These are phyloP conservation scores for Agaricales sp. DNA, from an alignment of 1,284 basidiomycete species.

Conservation along the genomic window DNA sequence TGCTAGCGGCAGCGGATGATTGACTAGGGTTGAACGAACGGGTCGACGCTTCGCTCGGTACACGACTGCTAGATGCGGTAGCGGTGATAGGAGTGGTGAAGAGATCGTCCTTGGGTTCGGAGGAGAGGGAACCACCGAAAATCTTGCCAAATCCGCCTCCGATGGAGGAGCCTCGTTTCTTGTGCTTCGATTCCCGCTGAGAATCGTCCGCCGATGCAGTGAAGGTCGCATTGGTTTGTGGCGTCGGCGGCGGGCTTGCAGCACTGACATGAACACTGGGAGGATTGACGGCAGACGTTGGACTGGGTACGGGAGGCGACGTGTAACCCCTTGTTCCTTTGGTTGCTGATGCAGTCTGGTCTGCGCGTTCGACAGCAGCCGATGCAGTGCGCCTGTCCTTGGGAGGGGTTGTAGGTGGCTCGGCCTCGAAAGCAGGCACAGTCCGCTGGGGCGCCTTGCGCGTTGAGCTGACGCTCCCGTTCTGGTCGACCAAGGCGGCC, in stretches of 20 bases:
- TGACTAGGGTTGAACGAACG: not conserved
- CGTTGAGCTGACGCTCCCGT: not conserved
- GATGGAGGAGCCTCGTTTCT: not conserved
- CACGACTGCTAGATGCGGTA: not conserved
- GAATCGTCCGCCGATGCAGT: not conserved
- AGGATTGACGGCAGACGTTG: not conserved
- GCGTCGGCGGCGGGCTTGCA: not conserved
- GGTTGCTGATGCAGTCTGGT: conserved; percentile 2
- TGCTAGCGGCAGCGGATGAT: not conserved
- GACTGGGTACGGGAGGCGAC: not conserved
- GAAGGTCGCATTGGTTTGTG: not conserved
- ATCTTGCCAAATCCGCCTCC: not conserved
- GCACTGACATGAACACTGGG: not conserved
- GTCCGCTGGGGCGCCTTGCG: not conserved
- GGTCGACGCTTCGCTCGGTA: not conserved
- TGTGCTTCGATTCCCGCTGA: not conserved
- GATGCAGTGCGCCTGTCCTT: conserved; percentile 3
- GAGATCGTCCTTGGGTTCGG: not conserved
- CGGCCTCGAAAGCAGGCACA: not conserved
- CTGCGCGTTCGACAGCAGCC: not conserved
- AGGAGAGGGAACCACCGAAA: not conserved
- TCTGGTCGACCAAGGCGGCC: conserved; percentile 9
- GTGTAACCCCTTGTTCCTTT: not conserved
- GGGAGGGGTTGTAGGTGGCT: not conserved
- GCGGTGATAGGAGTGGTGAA: not conserved